A percentile compares a stretch with the other conserved stretches of the same genome.
phyloP scores from a whole-genome alignment of 2,329 filamentous ascomycete genomes.

The Aureobasidium lini region DNA sequence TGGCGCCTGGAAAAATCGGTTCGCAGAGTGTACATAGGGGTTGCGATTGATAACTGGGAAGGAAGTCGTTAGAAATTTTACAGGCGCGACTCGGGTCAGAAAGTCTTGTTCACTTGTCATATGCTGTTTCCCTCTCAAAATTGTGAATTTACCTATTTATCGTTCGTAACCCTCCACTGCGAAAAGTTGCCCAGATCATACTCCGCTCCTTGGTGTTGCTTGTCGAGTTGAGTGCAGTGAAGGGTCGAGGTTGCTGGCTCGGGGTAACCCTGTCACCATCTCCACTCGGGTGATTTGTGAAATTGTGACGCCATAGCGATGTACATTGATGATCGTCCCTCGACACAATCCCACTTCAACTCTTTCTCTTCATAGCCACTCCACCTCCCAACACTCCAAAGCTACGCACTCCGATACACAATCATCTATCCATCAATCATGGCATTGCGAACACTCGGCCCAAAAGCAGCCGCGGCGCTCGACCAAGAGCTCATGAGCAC shows the following conservation, averaged over 20 bases:
- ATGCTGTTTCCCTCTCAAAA: no score
- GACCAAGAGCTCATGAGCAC: slow-evolving; percentile 92
- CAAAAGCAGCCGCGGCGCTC: slow-evolving; percentile 74
- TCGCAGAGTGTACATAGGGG: not conserved
- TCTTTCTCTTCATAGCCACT: not conserved
- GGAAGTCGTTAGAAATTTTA: not conserved
- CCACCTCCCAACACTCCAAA: no score
- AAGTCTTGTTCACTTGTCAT: not conserved
- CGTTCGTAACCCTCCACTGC: no score
- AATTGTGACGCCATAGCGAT: not conserved
- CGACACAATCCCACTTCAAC: not conserved
- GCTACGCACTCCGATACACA: not conserved
- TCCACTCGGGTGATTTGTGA: not conserved
- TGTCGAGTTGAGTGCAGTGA: no score
- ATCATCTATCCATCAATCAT: not conserved
- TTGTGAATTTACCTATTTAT: no score
- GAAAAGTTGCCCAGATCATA: no score
- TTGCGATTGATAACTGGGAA: not conserved
- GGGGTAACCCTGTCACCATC: not conserved
- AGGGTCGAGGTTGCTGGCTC: not conserved
- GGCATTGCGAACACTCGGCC: slow-evolving; percentile 1
- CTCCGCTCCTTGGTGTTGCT: no score
- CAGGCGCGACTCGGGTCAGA: not conserved
- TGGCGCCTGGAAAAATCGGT: not conserved
- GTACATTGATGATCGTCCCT: not conserved